A percentile compares a stretch with the other conserved stretches of the same genome.
Evolutionary conservation across 345 rosid genomes (phyloP).

Genomic region (Gossypium sturtianum): DNA sequence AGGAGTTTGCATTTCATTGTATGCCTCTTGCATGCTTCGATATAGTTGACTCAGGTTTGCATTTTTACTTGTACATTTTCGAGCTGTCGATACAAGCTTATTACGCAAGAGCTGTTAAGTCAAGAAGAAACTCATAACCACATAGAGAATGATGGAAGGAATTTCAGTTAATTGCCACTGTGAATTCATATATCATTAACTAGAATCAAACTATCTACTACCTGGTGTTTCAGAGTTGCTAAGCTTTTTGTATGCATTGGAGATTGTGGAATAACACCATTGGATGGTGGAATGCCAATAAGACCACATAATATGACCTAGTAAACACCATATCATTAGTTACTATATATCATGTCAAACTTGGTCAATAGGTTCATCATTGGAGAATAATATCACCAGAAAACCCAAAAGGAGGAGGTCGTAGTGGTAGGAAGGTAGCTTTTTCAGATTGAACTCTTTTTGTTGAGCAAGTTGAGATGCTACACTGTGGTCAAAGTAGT

Average conservation of each 20-base stretch:
- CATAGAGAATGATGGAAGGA: too few species aligned
- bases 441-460: slow-evolving; percentile 77
- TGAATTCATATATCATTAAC: slow-evolving; percentile 7
- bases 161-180: background rate
- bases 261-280: slow-evolving; percentile 96
- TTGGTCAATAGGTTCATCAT: background rate
- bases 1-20: slow-evolving; percentile 62
- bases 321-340: background rate
- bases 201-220: slow-evolving; percentile 14
- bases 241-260: slow-evolving; percentile 98
- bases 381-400: slow-evolving; percentile 35
- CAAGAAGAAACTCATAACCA: background rate
- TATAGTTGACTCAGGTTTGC: slow-evolving; percentile 54
- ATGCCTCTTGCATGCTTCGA: slow-evolving; percentile 55
- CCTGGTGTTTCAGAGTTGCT: slow-evolving; percentile 93
- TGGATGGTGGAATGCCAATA: slow-evolving; percentile 92
- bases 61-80: slow-evolving; percentile 41
- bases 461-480: slow-evolving; percentile 85
- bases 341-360: background rate
- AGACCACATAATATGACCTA: slow-evolving; percentile 88
- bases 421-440: slow-evolving; percentile 70
- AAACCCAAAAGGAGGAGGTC: slow-evolving; percentile 67
- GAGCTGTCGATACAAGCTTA: slow-evolving; percentile 51
- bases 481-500: slow-evolving; percentile 80
- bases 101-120: slow-evolving; percentile 50